phyloP scores from a whole-genome alignment of 176 grass and related monocot species.

The Hyparrhenia diplandra region DNA sequence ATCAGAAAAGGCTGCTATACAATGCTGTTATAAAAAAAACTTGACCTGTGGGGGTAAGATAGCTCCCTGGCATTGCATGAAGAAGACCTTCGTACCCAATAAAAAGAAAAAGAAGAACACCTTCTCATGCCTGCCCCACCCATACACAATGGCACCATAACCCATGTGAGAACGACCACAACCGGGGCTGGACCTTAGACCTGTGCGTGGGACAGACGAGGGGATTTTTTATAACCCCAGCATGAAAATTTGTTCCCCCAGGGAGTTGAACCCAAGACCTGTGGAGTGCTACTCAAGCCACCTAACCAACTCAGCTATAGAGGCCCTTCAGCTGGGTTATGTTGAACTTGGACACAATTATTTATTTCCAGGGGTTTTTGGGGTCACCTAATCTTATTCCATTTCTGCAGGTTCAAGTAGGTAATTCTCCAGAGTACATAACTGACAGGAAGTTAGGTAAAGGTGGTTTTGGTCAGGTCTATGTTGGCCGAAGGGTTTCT shows the following conservation, averaged over 20 bases:
- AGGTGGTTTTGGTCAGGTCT: constrained; percentile 99
- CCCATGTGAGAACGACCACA: neutral
- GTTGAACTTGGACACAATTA: neutral
- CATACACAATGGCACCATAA: neutral
- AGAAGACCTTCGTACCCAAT: neutral
- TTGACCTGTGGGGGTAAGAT: neutral
- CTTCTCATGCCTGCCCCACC: neutral
- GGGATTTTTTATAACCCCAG: neutral
- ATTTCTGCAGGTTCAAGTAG: constrained; percentile 80
- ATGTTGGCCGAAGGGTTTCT: constrained; percentile 87
- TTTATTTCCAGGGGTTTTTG: constrained; percentile 4
- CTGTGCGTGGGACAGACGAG: neutral
- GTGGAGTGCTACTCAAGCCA: neutral
- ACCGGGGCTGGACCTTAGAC: neutral
- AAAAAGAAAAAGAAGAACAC: no score
- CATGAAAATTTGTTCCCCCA: neutral
- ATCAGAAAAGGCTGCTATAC: constrained; percentile 9
- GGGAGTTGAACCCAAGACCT: neutral
- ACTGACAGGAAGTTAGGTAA: constrained; percentile 93
- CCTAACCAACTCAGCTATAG: neutral
- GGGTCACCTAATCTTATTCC: constrained; percentile 21
- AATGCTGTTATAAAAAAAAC: neutral
- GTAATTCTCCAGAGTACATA: constrained; percentile 85
- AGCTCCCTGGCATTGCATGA: neutral
- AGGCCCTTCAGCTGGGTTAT: neutral